Base-by-base conservation (phyloP, 352 stramenopile genomes). In the Pythium sp. region DNA sequence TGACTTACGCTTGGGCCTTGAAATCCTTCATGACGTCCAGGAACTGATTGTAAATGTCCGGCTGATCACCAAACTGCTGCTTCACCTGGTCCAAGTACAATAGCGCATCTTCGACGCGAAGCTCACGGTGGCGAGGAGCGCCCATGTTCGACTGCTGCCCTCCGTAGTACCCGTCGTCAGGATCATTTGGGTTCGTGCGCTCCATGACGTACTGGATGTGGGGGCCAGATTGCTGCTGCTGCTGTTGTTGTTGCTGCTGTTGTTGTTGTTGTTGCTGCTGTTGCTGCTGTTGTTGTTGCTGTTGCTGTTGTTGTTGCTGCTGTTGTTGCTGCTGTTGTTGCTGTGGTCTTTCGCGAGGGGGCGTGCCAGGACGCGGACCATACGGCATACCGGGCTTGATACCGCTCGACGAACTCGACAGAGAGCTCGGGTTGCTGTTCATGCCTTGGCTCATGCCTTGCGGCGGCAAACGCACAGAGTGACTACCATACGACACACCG, bases 11-110 rank as follows among this genome's bases (percentile, higher is more conserved):
- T 75, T 99, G 96, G 3, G 97, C 97, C 74, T 99, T 99, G 77
- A 99, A 99, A 51, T 99, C 98, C 87, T 99, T 99, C 98, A 99
- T 99, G 66, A 99, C 99, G 74, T 99, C 98, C 55, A 99, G 78
- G 72, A 99, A 99, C 77, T 99, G 97, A 84, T 99, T 99, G 92
- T 99, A 99, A 49, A 99, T 99, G 70, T 99, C 95, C 0, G 97
- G 97, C 70, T 98, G 95, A 79, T 99, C 96, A 47, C 94, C 93
- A 82, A 99, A 99, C 82, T 99, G 96, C 74, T 99, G 97, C 80
- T 99, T 99, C 58, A 99, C 97, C 83, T 99, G 97, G 74, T 99
- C 98, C 14, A 99, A 79, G 75, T 99, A 99, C 38, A 99, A 81
- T 43, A 99, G 82, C n/a, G 98, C 98, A 81, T 99, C 98, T 78